These are phyloP conservation scores for Metarhizium humberi DNA, from an alignment of 2,329 filamentous ascomycete species.

Conservation along the genomic window DNA sequence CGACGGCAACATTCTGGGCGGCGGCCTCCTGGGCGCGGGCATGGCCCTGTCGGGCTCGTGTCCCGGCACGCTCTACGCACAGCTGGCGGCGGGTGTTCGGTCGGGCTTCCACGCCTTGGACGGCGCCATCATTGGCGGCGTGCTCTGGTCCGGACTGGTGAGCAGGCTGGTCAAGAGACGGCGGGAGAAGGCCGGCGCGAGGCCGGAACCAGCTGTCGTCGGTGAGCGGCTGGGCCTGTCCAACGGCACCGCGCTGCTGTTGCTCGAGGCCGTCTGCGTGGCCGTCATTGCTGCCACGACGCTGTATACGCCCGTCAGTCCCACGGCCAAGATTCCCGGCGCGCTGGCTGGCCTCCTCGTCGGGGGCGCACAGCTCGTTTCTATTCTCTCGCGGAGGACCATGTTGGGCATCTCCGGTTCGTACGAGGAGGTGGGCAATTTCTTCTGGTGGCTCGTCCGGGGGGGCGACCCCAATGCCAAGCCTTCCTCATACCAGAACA, in stretches of 20 bases:
- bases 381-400: slow-evolving; percentile 39
- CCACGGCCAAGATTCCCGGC: slow-evolving; percentile 25
- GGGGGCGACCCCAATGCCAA: slow-evolving; percentile 15
- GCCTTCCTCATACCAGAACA: slow-evolving; percentile 29
- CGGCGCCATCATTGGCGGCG: slow-evolving; percentile 47
- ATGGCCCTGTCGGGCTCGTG: slow-evolving; percentile 59
- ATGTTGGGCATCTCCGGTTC: slow-evolving; percentile 52
- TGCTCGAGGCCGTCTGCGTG: slow-evolving; percentile 33
- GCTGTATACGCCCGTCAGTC: slow-evolving; percentile 21
- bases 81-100: slow-evolving; percentile 43
- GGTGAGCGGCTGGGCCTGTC: slow-evolving; percentile 31
- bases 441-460: slow-evolving; percentile 35
- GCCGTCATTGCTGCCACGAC: slow-evolving; percentile 29
- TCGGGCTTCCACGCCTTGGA: slow-evolving; percentile 42
- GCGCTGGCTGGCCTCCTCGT: slow-evolving; percentile 51
- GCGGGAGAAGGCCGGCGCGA: slow-evolving; percentile 14
- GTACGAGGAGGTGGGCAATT: slow-evolving; percentile 51
- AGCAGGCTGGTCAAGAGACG: slow-evolving; percentile 22
- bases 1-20: slow-evolving; percentile 58
- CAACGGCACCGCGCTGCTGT: slow-evolving; percentile 24
- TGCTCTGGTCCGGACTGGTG: slow-evolving; percentile 39
- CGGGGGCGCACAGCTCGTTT: slow-evolving; percentile 47
- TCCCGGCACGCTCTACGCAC: slow-evolving; percentile 54
- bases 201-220: slow-evolving; percentile 23
- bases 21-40: slow-evolving; percentile 51